A percentile compares a stretch with the other conserved stretches of the same genome.
Conservation (phyloP, 2,329 filamentous ascomycete genomes). For the Colletotrichum neosansevieriae region DNA sequence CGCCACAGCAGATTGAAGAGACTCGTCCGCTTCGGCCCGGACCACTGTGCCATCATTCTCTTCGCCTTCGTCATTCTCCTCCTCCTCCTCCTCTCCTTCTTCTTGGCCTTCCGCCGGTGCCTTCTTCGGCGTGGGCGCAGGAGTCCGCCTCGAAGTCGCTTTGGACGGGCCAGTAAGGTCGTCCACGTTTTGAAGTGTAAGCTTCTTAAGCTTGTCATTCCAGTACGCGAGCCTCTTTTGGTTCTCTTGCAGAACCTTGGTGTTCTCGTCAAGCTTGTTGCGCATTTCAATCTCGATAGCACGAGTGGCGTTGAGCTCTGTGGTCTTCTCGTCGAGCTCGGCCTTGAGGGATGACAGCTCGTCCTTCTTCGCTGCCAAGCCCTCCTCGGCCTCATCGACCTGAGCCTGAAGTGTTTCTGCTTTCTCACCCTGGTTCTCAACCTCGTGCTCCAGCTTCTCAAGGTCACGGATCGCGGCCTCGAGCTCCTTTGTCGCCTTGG, state of each 20-base stretch:
- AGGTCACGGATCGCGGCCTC: constrained; percentile 78
- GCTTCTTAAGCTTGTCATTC: constrained; percentile 89
- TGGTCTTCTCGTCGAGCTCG: constrained; percentile 86
- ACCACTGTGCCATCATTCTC: constrained; percentile 43
- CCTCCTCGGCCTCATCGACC: constrained; percentile 86
- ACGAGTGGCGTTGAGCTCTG: constrained; percentile 88
- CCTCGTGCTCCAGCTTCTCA: constrained; percentile 82
- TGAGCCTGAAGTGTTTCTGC: constrained; percentile 78
- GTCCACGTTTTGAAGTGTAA: constrained; percentile 83
- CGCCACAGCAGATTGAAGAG: constrained; percentile 42
- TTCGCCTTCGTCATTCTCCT: constrained; percentile 39
- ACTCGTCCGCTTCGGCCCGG: constrained; percentile 28
- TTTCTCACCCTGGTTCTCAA: constrained; percentile 80
- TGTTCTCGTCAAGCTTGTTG: constrained; percentile 96
- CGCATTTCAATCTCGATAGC: constrained; percentile 97
- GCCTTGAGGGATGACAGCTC: constrained; percentile 84
- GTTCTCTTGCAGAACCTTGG: constrained; percentile 89
- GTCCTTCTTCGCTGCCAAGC: constrained; percentile 81
- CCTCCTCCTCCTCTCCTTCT: constrained; percentile 39
- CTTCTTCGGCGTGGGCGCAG: constrained; percentile 17
- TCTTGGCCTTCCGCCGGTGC: constrained; percentile 40
- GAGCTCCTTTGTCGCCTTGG: constrained; percentile 83
- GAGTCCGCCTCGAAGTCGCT: constrained; percentile 40
- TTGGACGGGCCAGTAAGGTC: constrained; percentile 66
- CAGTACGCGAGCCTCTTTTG: constrained; percentile 87